These are phyloP conservation scores for Borovskyia barvae DNA, from an alignment of 208 protist species.

Conservation along the genomic window DNA sequence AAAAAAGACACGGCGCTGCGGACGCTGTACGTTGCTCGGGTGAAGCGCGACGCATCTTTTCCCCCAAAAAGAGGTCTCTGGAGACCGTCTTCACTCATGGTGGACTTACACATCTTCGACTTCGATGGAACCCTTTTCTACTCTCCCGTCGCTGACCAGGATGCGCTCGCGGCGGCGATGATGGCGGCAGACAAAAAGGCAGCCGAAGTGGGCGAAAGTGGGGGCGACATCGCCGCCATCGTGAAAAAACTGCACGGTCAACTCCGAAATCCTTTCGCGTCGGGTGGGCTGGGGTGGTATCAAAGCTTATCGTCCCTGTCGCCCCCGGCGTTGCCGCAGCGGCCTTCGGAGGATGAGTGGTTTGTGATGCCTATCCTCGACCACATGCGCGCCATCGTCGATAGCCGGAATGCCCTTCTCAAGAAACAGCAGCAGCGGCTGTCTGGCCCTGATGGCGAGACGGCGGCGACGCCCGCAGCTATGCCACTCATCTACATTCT, in stretches of 20 bases:
- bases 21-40: too few species aligned
- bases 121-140: constrained; percentile 87
- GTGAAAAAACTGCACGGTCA: constrained; percentile 27
- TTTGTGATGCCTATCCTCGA: constrained; percentile 24
- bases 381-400: constrained; percentile 30
- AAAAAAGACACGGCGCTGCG: too few species aligned
- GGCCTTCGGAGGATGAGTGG: constrained; percentile 26
- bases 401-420: neutral
- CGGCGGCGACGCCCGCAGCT: neutral
- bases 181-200: constrained; percentile 48
- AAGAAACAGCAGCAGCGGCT: neutral
- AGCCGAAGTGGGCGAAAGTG: neutral
- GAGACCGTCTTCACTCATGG: too few species aligned
- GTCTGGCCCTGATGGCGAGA: neutral
- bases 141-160: constrained; percentile 43
- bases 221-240: neutral
- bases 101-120: constrained; percentile 81
- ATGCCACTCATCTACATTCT: constrained; percentile 54
- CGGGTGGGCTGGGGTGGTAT: constrained; percentile 76
- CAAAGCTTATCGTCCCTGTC: constrained; percentile 64
- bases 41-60: too few species aligned
- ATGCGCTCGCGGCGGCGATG: constrained; percentile 29
- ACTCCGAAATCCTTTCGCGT: constrained; percentile 33
- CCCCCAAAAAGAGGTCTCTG: too few species aligned
- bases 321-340: constrained; percentile 59